These are phyloP conservation scores for Eimeria sp. DNA, from an alignment of 169 alveolate species.

Conservation along the genomic window DNA sequence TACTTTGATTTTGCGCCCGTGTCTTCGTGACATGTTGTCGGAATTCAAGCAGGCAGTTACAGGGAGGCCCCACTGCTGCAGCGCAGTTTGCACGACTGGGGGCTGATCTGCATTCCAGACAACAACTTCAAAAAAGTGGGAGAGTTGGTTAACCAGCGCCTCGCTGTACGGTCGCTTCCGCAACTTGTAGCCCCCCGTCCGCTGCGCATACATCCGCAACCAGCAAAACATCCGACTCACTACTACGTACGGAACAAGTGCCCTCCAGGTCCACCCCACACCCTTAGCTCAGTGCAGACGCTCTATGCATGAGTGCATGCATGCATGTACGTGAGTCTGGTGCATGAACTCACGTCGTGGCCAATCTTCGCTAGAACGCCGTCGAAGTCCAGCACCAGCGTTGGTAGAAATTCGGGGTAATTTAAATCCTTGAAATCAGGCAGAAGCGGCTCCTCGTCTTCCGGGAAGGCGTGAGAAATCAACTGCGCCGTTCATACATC, in stretches of 20 bases:
- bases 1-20: constrained; percentile 85
- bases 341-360: constrained; percentile 86
- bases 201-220: background rate
- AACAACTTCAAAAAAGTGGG: constrained; percentile 95
- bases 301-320: background rate
- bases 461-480: constrained; percentile 59
- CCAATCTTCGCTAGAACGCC: constrained; percentile 93
- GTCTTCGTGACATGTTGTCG: constrained; percentile 91
- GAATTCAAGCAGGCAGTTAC: constrained; percentile 94
- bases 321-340: background rate
- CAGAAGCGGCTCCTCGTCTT: constrained; percentile 89
- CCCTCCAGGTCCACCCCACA: background rate
- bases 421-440: constrained; percentile 93
- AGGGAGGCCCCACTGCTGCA: constrained; percentile 94
- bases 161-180: constrained; percentile 97
- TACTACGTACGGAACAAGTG: background rate
- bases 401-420: constrained; percentile 95
- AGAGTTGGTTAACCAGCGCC: constrained; percentile 91
- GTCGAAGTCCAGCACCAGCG: constrained; percentile 94
- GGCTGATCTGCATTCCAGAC: constrained; percentile 96
- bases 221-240: background rate
- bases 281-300: background rate
- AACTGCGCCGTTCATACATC: constrained; percentile 5
- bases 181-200: constrained; percentile 93
- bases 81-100: constrained; percentile 94